Conservation (phyloP, 2,329 filamentous ascomycete species). For the Pseudocercospora fijiensis region DNA sequence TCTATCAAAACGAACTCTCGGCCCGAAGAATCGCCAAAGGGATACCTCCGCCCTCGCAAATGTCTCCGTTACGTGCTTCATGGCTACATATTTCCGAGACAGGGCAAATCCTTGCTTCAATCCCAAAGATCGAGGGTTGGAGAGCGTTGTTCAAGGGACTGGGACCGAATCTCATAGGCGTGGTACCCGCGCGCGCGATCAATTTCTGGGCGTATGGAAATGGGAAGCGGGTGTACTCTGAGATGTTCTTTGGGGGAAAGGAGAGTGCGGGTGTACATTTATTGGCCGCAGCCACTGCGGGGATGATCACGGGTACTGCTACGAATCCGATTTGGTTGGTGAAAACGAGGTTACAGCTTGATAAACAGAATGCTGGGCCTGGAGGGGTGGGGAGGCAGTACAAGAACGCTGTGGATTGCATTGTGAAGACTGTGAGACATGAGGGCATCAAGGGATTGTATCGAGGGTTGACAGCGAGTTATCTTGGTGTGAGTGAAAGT, state of each 20-base stretch:
- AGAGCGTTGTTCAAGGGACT: conserved; percentile 90
- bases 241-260: conserved; percentile 68
- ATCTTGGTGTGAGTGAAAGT: conserved; percentile 85
- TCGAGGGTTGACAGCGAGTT: conserved; percentile 86
- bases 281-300: conserved; percentile 71
- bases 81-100: conserved; percentile 80
- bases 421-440: conserved; percentile 73
- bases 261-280: conserved; percentile 77
- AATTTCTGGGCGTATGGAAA: conserved; percentile 95
- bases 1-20: conserved; percentile 81
- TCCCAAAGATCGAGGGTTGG: conserved; percentile 78
- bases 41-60: conserved; percentile 53
- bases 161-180: conserved; percentile 83
- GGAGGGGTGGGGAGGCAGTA: conserved; percentile 64
- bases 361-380: conserved; percentile 72
- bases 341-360: conserved; percentile 88
- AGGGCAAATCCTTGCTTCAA: conserved; percentile 76
- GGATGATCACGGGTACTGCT: conserved; percentile 81
- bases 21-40: conserved; percentile 63
- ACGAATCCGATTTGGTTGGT: conserved; percentile 97
- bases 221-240: conserved; percentile 76
- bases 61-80: conserved; percentile 65
- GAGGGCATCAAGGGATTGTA: conserved; percentile 84
- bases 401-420: conserved; percentile 83
- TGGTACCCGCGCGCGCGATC: conserved; percentile 84